phyloP scores from a whole-genome alignment of 805 yeast species.

The Candida chauliodis region DNA sequence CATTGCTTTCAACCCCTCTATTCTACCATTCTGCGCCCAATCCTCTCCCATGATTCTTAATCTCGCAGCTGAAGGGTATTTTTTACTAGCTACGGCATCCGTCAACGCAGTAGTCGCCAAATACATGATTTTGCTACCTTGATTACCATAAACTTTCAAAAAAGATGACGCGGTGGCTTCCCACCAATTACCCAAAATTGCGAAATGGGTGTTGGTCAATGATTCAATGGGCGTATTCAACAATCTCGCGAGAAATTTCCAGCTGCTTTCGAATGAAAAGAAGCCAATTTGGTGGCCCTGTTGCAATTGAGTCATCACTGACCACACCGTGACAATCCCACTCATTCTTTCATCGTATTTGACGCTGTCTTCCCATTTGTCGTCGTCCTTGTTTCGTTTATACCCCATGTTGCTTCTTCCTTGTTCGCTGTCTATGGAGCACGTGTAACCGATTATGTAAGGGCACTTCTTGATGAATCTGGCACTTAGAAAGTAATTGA shows the following conservation, averaged over 20 bases:
- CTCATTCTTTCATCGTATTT: slow-evolving; percentile 81
- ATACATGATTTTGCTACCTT: slow-evolving; percentile 60
- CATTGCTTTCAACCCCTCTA: slow-evolving; percentile 46
- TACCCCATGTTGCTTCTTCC: slow-evolving; percentile 89
- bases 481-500: slow-evolving; percentile 61
- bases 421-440: slow-evolving; percentile 72
- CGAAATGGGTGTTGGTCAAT: slow-evolving; percentile 66
- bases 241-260: slow-evolving; percentile 73
- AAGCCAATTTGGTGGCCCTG: slow-evolving; percentile 24
- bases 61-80: slow-evolving; percentile 76
- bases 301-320: slow-evolving; percentile 58
- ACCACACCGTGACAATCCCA: slow-evolving; percentile 80
- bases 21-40: slow-evolving; percentile 48
- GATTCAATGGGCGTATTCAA: slow-evolving; percentile 52
- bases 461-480: slow-evolving; percentile 92
- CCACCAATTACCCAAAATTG: slow-evolving; percentile 85
- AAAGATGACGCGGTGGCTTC: slow-evolving; percentile 70
- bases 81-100: slow-evolving; percentile 43
- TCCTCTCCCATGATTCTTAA: slow-evolving; percentile 77
- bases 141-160: slow-evolving; percentile 56
- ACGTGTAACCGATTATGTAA: slow-evolving; percentile 74
- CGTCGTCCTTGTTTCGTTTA: slow-evolving; percentile 47
- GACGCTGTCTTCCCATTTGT: slow-evolving; percentile 57
- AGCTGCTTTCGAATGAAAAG: slow-evolving; percentile 46
- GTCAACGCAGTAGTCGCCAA: slow-evolving; percentile 53